Percentiles rank a stretch among this genome's conserved stretches.
phyloP scores from a whole-genome alignment of 2,329 filamentous ascomycete genomes.

The Penicillium sumatraense region DNA sequence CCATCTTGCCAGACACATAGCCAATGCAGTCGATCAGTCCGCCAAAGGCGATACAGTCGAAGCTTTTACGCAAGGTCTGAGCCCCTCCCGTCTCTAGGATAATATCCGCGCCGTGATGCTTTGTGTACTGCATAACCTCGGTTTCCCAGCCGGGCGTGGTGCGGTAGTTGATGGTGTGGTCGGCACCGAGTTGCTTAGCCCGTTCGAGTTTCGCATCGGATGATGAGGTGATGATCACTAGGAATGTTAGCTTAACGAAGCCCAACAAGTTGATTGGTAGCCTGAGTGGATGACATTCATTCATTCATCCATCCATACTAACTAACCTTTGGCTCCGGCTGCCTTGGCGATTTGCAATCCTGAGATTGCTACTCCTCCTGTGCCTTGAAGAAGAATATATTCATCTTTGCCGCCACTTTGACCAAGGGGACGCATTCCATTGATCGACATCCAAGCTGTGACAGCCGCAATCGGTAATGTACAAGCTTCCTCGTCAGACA shows the following conservation, averaged over 20 bases:
- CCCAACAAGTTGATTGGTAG: too few relatives aligned
- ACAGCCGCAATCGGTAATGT: constrained; percentile 53
- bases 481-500: constrained; percentile 44
- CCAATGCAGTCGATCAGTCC: constrained; percentile 55
- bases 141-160: constrained; percentile 50
- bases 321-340: constrained; percentile 46
- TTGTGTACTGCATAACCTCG: constrained; percentile 51
- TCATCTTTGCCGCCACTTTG: constrained; percentile 52
- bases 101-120: constrained; percentile 54
- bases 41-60: constrained; percentile 50
- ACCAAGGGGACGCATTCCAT: constrained; percentile 46
- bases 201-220: constrained; percentile 55
- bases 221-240: constrained; percentile 57
- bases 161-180: constrained; percentile 56
- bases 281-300: too few relatives aligned
- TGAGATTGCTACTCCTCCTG: constrained; percentile 53
- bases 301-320: too few relatives aligned
- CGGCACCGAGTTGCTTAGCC: constrained; percentile 56
- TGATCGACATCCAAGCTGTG: constrained; percentile 57
- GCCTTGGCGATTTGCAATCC: constrained; percentile 55
- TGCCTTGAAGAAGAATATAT: constrained; percentile 61
- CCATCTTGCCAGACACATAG: constrained; percentile 59
- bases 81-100: constrained; percentile 59
- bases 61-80: constrained; percentile 54
- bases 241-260: constrained; percentile 18